A percentile compares a stretch with the other conserved stretches of the same genome.
Evolutionary conservation across 306 rosid genomes (phyloP).

Genomic region (Argentina anserina): DNA sequence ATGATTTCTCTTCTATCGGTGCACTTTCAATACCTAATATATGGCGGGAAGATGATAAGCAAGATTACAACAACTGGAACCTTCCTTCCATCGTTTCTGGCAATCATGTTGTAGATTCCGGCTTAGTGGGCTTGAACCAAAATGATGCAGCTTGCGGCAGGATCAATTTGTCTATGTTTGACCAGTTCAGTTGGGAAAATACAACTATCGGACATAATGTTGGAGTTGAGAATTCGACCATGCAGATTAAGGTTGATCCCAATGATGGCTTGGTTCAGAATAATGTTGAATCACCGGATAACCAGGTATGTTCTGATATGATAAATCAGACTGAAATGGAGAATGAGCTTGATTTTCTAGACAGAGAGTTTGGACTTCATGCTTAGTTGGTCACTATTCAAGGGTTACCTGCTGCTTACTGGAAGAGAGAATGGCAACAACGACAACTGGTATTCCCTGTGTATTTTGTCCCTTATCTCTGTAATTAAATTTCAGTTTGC

Average conservation of each 20-base stretch:
- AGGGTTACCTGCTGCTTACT: no score
- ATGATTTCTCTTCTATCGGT: slow-evolving; percentile 42
- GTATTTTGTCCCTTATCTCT: no score
- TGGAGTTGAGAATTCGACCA: slow-evolving; percentile 31
- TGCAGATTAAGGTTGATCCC: slow-evolving; percentile 26
- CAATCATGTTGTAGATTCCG: slow-evolving; percentile 17
- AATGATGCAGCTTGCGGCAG: slow-evolving; percentile 28
- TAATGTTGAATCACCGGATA: slow-evolving; percentile 41
- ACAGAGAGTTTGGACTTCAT: background rate
- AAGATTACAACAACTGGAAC: slow-evolving; percentile 26
- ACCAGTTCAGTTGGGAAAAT: slow-evolving; percentile 30
- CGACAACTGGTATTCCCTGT: no score
- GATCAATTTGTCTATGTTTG: slow-evolving; percentile 23
- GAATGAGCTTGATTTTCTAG: background rate
- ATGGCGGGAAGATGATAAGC: slow-evolving; percentile 48
- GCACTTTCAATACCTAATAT: slow-evolving; percentile 26
- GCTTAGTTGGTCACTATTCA: no score
- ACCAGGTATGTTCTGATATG: background rate
- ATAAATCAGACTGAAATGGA: background rate
- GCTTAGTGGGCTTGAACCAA: slow-evolving; percentile 39
- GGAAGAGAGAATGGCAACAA: no score
- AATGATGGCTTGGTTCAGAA: slow-evolving; percentile 37
- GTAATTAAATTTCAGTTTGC: no score
- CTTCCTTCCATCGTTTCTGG: slow-evolving; percentile 28
- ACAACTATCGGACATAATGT: slow-evolving; percentile 19